Percentiles rank a stretch among this genome's conserved stretches.
phyloP scores from a whole-genome alignment of 352 stramenopile species.

The Phytopythium cucurbitacearum region DNA sequence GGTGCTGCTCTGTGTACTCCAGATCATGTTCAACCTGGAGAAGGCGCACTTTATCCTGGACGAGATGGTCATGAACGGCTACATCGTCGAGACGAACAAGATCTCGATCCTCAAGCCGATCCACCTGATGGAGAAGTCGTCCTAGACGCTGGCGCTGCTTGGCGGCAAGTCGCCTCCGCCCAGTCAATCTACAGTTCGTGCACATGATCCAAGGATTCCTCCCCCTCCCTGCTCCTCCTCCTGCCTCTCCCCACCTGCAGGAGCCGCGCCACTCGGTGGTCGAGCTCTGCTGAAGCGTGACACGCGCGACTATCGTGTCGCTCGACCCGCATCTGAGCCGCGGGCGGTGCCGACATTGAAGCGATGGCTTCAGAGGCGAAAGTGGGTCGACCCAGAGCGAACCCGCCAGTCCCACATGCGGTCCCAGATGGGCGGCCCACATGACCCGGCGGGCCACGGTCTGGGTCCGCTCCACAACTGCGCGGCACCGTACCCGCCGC shows the following conservation, averaged over 20 bases:
- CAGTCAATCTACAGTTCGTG: background rate
- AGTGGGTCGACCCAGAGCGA: conserved; percentile 10
- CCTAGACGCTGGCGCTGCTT: conserved; percentile 26
- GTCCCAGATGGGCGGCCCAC: conserved; percentile 7
- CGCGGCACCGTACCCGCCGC: no score
- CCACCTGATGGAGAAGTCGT: conserved; percentile 97
- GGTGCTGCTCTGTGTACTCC: conserved; percentile 6
- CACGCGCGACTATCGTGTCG: background rate
- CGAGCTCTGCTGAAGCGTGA: no score
- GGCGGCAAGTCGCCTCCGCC: background rate
- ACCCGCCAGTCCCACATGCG: conserved; percentile 10
- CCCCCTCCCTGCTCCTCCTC: no score
- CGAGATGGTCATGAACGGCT: conserved; percentile 99
- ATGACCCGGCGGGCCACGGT: conserved; percentile 9
- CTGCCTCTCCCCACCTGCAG: no score
- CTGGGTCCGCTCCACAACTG: conserved; percentile 8
- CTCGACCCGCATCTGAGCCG: background rate
- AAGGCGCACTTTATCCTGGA: conserved; percentile 90
- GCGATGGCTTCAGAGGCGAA: background rate
- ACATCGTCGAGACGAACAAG: conserved; percentile 99
- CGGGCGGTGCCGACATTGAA: no score
- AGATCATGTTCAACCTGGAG: conserved; percentile 93
- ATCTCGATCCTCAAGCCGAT: conserved; percentile 98
- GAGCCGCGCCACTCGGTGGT: no score
- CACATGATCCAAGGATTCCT: no score